These are phyloP conservation scores for Drechslerella stenobrocha DNA, from an alignment of 2,329 filamentous ascomycete species.

Conservation along the genomic window DNA sequence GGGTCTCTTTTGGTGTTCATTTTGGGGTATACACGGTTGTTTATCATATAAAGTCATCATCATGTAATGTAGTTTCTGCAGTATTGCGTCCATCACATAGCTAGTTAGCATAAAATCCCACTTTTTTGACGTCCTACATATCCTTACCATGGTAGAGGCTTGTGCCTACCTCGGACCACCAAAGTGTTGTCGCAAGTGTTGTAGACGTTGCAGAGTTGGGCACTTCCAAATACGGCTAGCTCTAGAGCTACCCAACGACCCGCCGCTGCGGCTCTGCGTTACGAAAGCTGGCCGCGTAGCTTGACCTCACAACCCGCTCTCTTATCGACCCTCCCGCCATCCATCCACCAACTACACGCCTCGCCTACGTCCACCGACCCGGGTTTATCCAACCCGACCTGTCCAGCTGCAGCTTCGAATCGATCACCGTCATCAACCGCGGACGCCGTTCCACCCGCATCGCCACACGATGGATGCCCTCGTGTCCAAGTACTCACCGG, in stretches of 20 bases:
- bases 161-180: no score
- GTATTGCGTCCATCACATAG: background rate
- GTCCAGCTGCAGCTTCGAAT: no score
- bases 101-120: constrained; percentile 5
- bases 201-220: constrained; percentile 24
- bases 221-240: constrained; percentile 19
- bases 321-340: constrained; percentile 21
- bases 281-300: constrained; percentile 49
- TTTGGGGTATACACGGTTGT: constrained; percentile 3
- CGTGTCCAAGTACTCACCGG: constrained; percentile 85
- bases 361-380: no score
- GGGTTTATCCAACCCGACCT: no score
- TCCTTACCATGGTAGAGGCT: background rate
- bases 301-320: constrained; percentile 25
- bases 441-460: constrained; percentile 11
- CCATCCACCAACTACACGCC: constrained; percentile 6
- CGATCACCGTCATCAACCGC: no score
- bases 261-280: constrained; percentile 9
- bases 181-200: no score
- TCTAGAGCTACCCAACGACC: constrained; percentile 28
- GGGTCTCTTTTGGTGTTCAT: background rate
- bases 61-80: constrained; percentile 2
- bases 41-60: background rate
- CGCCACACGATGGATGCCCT: constrained; percentile 75
- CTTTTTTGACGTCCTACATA: background rate